Conservation (phyloP, 1,284 basidiomycete species). For the Paramarasmius palmivorus region DNA sequence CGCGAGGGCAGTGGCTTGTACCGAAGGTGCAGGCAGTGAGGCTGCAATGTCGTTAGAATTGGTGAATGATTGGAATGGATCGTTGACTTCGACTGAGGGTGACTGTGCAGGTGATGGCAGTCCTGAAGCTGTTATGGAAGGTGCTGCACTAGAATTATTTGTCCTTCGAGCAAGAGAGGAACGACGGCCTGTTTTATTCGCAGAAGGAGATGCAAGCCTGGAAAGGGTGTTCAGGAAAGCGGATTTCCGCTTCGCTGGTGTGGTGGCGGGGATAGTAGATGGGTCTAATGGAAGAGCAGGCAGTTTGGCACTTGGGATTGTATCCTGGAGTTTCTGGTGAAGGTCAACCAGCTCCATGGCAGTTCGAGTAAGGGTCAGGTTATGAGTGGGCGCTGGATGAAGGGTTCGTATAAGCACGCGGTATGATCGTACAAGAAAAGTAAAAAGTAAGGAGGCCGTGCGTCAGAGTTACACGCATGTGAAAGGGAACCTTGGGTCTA, state of each 20-base stretch:
- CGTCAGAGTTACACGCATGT: no score
- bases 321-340: conserved; percentile 69
- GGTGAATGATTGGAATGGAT: conserved; percentile 57
- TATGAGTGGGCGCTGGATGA: conserved; percentile 77
- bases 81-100: conserved; percentile 54
- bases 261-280: conserved; percentile 40
- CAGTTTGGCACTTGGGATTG: conserved; percentile 50
- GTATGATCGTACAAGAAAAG: conserved; percentile 28
- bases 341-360: conserved; percentile 75
- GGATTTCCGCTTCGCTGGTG: conserved; percentile 72
- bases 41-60: conserved; percentile 22
- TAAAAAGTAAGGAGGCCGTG: conserved; percentile 11
- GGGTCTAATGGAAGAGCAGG: conserved; percentile 64
- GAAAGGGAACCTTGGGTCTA: neutral
- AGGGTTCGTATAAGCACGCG: conserved; percentile 6
- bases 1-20: conserved; percentile 68
- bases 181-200: conserved; percentile 31
- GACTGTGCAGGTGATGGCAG: conserved; percentile 40
- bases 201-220: conserved; percentile 68
- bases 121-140: conserved; percentile 26
- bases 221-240: conserved; percentile 82
- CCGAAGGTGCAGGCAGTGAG: conserved; percentile 34
- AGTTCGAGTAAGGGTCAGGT: conserved; percentile 81
- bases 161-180: neutral
- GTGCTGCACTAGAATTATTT: neutral